Conservation (phyloP, 208 protist species). For the Trypanosoma vivax region DNA sequence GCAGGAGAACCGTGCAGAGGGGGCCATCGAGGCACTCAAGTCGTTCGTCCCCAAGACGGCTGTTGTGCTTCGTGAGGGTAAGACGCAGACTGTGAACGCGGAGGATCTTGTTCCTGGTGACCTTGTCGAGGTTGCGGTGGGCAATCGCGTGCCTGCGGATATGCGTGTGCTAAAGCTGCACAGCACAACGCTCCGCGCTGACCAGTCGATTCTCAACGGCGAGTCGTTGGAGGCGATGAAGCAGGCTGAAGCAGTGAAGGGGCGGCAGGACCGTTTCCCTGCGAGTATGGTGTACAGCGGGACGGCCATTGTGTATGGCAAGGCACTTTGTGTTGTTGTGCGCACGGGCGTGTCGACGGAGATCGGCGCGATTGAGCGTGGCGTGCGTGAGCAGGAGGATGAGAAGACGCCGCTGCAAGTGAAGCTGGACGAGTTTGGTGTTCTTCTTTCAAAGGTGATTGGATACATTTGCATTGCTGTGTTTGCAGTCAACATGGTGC, state of each 20-base stretch:
- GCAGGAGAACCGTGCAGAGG: slow-evolving; percentile 90
- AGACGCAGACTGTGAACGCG: slow-evolving; percentile 34
- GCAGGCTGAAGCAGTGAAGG: slow-evolving; percentile 27
- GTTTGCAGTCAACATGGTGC: slow-evolving; percentile 89
- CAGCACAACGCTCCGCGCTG: slow-evolving; percentile 82
- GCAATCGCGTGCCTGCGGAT: slow-evolving; percentile 95
- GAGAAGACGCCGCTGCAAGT: slow-evolving; percentile 92
- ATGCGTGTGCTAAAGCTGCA: slow-evolving; percentile 81
- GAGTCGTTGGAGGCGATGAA: slow-evolving; percentile 87
- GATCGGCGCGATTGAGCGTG: slow-evolving; percentile 91
- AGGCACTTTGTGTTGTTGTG: slow-evolving; percentile 89
- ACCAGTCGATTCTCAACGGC: slow-evolving; percentile 94
- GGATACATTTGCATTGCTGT: slow-evolving; percentile 83
- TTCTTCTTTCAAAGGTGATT: slow-evolving; percentile 89
- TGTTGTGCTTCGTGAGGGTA: slow-evolving; percentile 65
- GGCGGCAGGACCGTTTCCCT: slow-evolving; percentile 46
- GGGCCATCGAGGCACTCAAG: slow-evolving; percentile 85
- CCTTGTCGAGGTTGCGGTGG: slow-evolving; percentile 89
- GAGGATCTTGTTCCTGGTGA: slow-evolving; percentile 94
- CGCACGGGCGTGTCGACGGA: slow-evolving; percentile 89
- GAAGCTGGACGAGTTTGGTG: slow-evolving; percentile 95
- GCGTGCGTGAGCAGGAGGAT: slow-evolving; percentile 79
- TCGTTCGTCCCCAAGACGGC: slow-evolving; percentile 61
- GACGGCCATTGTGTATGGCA: slow-evolving; percentile 90
- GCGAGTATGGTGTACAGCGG: slow-evolving; percentile 92